Percentiles rank a stretch among this genome's conserved stretches.
Evolutionary conservation across 306 rosid genomes (phyloP).

Genomic region (Clitoria ternatea): DNA sequence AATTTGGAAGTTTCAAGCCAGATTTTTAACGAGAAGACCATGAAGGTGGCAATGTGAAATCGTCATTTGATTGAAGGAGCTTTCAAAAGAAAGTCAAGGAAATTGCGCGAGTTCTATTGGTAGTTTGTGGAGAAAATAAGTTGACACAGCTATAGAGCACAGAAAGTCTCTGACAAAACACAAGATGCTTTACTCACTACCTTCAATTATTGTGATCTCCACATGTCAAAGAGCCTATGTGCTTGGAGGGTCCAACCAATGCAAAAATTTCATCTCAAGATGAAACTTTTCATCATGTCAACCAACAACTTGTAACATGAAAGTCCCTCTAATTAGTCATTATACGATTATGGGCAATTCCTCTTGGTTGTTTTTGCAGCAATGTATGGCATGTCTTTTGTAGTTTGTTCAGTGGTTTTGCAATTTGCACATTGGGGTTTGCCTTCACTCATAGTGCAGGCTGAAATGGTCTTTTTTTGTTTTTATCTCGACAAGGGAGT

Average conservation of each 20-base stretch:
- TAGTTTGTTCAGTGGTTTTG: constrained; percentile 31
- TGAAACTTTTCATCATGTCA: constrained; percentile 29
- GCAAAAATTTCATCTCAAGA: constrained; percentile 10
- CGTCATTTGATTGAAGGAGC: not conserved
- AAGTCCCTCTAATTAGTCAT: constrained; percentile 29
- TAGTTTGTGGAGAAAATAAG: constrained; percentile 16
- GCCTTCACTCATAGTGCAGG: constrained; percentile 34
- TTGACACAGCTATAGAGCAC: constrained; percentile 25
- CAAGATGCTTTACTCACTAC: not conserved
- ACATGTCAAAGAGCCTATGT: constrained; percentile 33
- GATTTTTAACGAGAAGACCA: constrained; percentile 10
- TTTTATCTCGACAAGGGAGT: constrained; percentile 27
- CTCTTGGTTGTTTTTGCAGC: constrained; percentile 27
- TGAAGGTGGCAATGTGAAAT: not conserved
- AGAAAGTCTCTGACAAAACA: not conserved
- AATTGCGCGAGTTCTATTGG: constrained; percentile 28
- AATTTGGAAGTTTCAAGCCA: not conserved
- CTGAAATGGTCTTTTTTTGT: constrained; percentile 47
- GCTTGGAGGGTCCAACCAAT: constrained; percentile 36
- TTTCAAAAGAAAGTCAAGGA: constrained; percentile 21
- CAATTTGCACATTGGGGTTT: constrained; percentile 27
- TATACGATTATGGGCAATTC: constrained; percentile 35
- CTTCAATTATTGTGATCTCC: constrained; percentile 30
- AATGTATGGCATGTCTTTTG: constrained; percentile 35
- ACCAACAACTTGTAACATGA: constrained; percentile 37